Percentiles rank a stretch among this genome's conserved stretches.
Evolutionary conservation across 495 filamentous ascomycete species (phyloP).

Genomic region (Xylaria telfairii): DNA sequence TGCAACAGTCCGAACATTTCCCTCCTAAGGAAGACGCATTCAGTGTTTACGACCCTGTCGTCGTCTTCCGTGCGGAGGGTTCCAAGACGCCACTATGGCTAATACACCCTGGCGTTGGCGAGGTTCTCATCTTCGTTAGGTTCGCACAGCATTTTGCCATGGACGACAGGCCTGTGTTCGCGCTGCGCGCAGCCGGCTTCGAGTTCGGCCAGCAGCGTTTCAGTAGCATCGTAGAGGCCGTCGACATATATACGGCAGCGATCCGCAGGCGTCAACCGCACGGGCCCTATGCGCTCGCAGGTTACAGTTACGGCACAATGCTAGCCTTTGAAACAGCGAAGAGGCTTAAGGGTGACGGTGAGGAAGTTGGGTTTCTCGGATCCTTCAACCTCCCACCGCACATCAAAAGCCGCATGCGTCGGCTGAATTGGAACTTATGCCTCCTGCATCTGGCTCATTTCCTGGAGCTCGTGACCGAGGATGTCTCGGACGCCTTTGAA

Average conservation of each 20-base stretch:
- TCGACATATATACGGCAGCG: slow-evolving; percentile 48
- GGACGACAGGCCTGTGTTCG: slow-evolving; percentile 58
- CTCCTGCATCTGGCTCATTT: slow-evolving; percentile 48
- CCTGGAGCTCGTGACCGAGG: not conserved
- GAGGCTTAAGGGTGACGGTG: slow-evolving; percentile 43
- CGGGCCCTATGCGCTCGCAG: slow-evolving; percentile 63
- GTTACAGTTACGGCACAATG: slow-evolving; percentile 61
- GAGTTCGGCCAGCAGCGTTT: slow-evolving; percentile 49
- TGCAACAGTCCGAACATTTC: not conserved
- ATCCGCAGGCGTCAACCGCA: slow-evolving; percentile 55
- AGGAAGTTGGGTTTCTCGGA: slow-evolving; percentile 45
- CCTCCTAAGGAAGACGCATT: too few relatives aligned
- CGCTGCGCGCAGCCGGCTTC: slow-evolving; percentile 61
- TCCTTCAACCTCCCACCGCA: slow-evolving; percentile 57
- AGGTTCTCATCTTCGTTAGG: slow-evolving; percentile 60
- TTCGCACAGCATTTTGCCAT: slow-evolving; percentile 45
- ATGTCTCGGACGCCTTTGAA: not conserved
- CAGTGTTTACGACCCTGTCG: slow-evolving; percentile 58
- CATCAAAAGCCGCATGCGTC: slow-evolving; percentile 58
- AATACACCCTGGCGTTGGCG: slow-evolving; percentile 61
- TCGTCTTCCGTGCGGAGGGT: slow-evolving; percentile 46
- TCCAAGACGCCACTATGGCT: slow-evolving; percentile 59
- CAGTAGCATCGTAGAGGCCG: slow-evolving; percentile 39
- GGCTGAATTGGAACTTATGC: slow-evolving; percentile 53
- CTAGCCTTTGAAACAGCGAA: slow-evolving; percentile 63